A percentile compares a stretch with the other conserved stretches of the same genome.
These are phyloP conservation scores for Abrus precatorius DNA, from an alignment of 306 rosid genomes.

Conservation along the genomic window DNA sequence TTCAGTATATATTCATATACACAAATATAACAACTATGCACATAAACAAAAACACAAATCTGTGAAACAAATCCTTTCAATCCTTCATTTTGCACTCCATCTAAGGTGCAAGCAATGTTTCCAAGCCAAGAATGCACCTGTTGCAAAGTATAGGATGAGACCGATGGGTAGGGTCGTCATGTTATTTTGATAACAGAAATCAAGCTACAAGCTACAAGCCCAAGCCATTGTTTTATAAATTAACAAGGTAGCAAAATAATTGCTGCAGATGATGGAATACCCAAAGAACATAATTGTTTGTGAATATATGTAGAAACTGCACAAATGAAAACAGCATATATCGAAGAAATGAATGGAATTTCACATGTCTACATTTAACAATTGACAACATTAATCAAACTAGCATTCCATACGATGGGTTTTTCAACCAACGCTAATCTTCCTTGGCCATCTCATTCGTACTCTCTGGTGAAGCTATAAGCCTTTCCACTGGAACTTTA, in stretches of 20 bases:
- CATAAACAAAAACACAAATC: not conserved
- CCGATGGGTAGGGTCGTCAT: no score
- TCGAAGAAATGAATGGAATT: not conserved
- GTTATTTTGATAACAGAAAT: not conserved
- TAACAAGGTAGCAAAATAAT: not conserved
- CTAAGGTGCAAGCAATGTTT: not conserved
- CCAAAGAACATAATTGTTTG: constrained; percentile 30
- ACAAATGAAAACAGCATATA: constrained; percentile 15
- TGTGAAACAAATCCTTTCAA: not conserved
- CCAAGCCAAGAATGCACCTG: not conserved
- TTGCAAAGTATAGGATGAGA: not conserved
- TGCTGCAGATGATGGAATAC: not conserved
- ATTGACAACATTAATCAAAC: constrained; percentile 13
- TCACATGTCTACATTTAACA: constrained; percentile 4
- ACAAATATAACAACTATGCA: not conserved
- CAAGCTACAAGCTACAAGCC: not conserved
- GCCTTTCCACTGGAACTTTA: constrained; percentile 77
- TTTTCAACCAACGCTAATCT: constrained; percentile 46
- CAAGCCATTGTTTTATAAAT: not conserved
- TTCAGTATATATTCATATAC: not conserved
- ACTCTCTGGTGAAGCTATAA: constrained; percentile 51
- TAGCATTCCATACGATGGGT: not conserved
- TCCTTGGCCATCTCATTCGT: constrained; percentile 46
- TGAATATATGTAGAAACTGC: not conserved
- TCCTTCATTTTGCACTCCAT: not conserved